Evolutionary conservation across 768 basidiomycete genomes (phyloP).

Genomic region (Dioszegia aurantiaca): DNA sequence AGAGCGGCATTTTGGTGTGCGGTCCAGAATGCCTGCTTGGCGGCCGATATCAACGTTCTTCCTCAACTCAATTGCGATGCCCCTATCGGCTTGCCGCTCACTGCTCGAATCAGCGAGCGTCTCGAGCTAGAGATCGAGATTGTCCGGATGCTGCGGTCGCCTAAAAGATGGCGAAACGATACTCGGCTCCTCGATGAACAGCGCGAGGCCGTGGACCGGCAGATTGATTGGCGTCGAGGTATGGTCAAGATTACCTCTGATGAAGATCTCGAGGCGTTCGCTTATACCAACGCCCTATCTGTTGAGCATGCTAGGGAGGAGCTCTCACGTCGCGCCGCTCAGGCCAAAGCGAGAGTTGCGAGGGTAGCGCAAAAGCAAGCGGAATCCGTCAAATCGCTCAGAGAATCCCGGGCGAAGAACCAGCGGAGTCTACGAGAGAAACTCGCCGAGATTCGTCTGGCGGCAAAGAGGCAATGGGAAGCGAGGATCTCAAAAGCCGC

Average conservation of each 20-base stretch:
- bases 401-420: constrained; percentile 17
- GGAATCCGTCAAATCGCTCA: background rate
- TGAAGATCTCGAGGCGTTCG: constrained; percentile 27
- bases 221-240: constrained; percentile 20
- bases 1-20: constrained; percentile 24
- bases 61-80: constrained; percentile 1
- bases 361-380: background rate
- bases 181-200: constrained; percentile 23
- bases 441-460: constrained; percentile 22
- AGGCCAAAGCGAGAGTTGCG: constrained; percentile 1
- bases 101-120: constrained; percentile 4
- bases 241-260: constrained; percentile 14
- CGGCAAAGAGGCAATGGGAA: constrained; percentile 30
- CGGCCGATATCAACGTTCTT: constrained; percentile 10
- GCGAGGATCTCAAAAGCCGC: constrained; percentile 18
- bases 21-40: constrained; percentile 21
- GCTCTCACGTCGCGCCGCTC: constrained; percentile 6
- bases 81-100: background rate
- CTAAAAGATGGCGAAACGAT: constrained; percentile 21
- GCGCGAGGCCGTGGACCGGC: constrained; percentile 22
- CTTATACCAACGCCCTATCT: constrained; percentile 29
- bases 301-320: constrained; percentile 18
- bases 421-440: constrained; percentile 27
- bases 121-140: constrained; percentile 10
- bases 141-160: constrained; percentile 9